A percentile compares a stretch with the other conserved stretches of the same genome.
Conservation (phyloP, 1,139 yeast genomes). For the Nakaseomyces bracarensis region DNA sequence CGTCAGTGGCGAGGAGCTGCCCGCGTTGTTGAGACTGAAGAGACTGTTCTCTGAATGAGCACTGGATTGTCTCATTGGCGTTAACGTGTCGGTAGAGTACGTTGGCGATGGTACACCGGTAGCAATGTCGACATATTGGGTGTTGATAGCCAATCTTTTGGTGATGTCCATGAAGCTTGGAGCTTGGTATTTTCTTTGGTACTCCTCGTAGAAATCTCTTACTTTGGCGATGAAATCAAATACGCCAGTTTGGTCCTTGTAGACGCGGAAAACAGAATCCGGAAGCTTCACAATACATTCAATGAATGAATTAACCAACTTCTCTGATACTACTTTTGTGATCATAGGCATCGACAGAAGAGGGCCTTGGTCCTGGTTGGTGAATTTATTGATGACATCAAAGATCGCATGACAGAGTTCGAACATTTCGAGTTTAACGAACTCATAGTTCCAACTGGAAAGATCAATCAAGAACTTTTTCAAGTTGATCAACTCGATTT, state of each 20-base stretch:
- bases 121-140: conserved; percentile 15
- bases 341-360: conserved; percentile 27
- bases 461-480: conserved; percentile 31
- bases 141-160: conserved; percentile 15
- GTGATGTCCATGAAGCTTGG: conserved; percentile 27
- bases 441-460: conserved; percentile 28
- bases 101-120: conserved; percentile 19
- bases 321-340: conserved; percentile 21
- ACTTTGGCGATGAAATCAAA: conserved; percentile 23
- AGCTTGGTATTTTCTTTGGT: conserved; percentile 23
- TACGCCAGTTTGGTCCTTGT: conserved; percentile 26
- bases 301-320: conserved; percentile 24
- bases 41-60: conserved; percentile 25
- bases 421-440: conserved; percentile 28
- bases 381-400: conserved; percentile 27
- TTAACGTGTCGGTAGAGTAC: conserved; percentile 15
- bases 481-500: conserved; percentile 28
- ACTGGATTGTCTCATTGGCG: conserved; percentile 22
- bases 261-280: conserved; percentile 21
- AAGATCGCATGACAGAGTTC: conserved; percentile 30
- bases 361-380: conserved; percentile 31
- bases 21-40: conserved; percentile 18
- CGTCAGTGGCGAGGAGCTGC: conserved; percentile 24
- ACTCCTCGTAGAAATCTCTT: conserved; percentile 20
- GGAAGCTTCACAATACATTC: conserved; percentile 26